A percentile compares a stretch with the other conserved stretches of the same genome.
These are phyloP conservation scores for Castanea mollissima DNA, from an alignment of 306 rosid genomes.

Conservation along the genomic window DNA sequence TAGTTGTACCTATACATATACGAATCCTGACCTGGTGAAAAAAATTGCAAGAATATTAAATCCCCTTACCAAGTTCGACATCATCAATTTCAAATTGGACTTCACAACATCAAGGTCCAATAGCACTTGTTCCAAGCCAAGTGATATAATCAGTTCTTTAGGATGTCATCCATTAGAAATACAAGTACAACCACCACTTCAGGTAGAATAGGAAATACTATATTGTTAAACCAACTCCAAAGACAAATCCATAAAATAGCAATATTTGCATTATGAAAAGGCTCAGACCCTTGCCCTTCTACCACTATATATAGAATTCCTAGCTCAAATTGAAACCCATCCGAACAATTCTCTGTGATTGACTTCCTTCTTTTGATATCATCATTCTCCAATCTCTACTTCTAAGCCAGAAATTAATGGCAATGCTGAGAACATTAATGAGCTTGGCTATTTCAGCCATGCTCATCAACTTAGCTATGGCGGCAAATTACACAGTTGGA, in stretches of 20 bases:
- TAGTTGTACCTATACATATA: not conserved
- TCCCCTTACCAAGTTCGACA: not conserved
- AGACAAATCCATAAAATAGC: constrained; percentile 8
- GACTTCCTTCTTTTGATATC: not conserved
- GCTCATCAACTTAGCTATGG: constrained; percentile 49
- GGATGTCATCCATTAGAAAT: no score
- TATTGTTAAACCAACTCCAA: constrained; percentile 19
- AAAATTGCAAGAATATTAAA: not conserved
- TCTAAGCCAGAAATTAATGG: constrained; percentile 33
- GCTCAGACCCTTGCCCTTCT: not conserved
- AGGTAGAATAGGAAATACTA: no score
- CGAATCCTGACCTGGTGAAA: no score
- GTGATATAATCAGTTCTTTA: no score
- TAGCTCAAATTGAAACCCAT: not conserved
- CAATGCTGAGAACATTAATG: constrained; percentile 34
- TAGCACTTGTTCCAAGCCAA: no score
- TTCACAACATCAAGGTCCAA: no score
- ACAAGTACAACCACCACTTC: no score
- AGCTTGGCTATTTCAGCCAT: constrained; percentile 31
- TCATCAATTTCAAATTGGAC: no score
- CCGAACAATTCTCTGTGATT: not conserved
- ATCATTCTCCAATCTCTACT: not conserved
- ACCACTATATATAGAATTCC: constrained; percentile 12
- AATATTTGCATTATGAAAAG: not conserved
- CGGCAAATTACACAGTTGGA: constrained; percentile 58